Conservation (phyloP, 345 rosid genomes). For the Citrus australasica region DNA sequence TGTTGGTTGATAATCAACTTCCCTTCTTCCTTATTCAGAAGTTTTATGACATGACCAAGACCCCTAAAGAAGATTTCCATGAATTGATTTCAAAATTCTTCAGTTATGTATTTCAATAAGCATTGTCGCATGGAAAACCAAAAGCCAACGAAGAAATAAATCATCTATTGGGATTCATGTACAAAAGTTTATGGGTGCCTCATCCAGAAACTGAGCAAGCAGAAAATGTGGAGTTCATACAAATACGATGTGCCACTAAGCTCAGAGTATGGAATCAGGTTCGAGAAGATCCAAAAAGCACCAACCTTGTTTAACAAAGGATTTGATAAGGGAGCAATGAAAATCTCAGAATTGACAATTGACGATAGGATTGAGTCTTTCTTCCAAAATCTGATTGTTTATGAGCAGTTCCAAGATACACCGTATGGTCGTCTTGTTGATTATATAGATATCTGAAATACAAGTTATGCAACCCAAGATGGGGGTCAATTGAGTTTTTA, state of each 20-base stretch:
- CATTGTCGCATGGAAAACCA: accelerated
- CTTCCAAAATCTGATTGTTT: conserved; percentile 16
- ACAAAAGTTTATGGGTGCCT: too few relatives aligned
- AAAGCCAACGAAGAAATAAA: neutral
- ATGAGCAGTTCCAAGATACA: neutral
- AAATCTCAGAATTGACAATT: neutral
- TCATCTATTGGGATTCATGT: conserved; percentile 8
- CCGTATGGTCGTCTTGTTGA: neutral
- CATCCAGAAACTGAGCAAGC: too few relatives aligned
- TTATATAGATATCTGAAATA: neutral
- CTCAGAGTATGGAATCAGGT: conserved; percentile 29
- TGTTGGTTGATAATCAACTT: conserved; percentile 3
- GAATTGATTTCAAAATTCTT: neutral
- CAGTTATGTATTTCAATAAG: too few relatives aligned
- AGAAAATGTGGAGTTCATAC: too few relatives aligned
- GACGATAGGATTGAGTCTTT: neutral
- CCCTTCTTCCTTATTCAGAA: conserved; percentile 13
- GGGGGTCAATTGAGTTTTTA: too few relatives aligned
- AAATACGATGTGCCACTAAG: conserved; percentile 2
- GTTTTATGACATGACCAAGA: neutral
- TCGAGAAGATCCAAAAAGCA: neutral
- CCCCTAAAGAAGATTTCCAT: neutral
- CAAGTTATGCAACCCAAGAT: too few relatives aligned
- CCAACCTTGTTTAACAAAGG: conserved; percentile 7
- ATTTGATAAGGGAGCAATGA: conserved; percentile 10